Base-by-base conservation (phyloP, 495 filamentous ascomycete genomes). In the Aspergillus campestris region DNA sequence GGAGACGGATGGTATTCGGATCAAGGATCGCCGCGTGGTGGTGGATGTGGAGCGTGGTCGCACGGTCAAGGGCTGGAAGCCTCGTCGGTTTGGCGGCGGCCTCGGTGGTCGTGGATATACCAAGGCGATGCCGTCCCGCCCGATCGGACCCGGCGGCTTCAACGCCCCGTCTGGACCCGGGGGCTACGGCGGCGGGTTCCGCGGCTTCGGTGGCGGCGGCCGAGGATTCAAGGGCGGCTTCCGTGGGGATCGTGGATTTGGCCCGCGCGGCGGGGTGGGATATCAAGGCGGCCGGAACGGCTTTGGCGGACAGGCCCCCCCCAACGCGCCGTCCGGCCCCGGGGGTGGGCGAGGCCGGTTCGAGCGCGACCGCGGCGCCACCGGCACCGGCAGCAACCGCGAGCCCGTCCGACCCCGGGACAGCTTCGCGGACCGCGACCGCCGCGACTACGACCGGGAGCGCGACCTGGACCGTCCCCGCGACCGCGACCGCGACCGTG, bases 1-100 rank as follows among this genome's bases (percentile, higher is more conserved):
- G 66, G 84, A 86, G 61, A 85, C 81, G 62, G 92, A 96, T 77
- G 87, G 87, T 54, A 85, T 95, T 47, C 81, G 84, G 35, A 95
- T 97, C 70, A 94, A 86, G 62, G 90, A 90, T 54, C 82, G 92
- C 53, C 82, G 84, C 42, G 86, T 96, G 50, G 78, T 94, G 58
- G 89, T 98, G 47, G 92, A 98, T 65, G 91, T 96, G 40, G 92
- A 98, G 65, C 84, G 94, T 59, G 94, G 92, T 50, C 84, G 92
- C 45, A 96, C 92, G 31, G 88, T 95, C 37, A 86, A 86, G 57
- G 89, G 86, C 38, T 98, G 92, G 92, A 87, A 86, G 59, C 92
- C 92, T 44, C 81, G 86, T 42, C 87, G 92, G 31, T 84, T 91
- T 35, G 92, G 91, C 44, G 92, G 92, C 54, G 94, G 94, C 28